Base-by-base conservation (phyloP, 805 yeast species). In the Yamadazyma scolyti region DNA sequence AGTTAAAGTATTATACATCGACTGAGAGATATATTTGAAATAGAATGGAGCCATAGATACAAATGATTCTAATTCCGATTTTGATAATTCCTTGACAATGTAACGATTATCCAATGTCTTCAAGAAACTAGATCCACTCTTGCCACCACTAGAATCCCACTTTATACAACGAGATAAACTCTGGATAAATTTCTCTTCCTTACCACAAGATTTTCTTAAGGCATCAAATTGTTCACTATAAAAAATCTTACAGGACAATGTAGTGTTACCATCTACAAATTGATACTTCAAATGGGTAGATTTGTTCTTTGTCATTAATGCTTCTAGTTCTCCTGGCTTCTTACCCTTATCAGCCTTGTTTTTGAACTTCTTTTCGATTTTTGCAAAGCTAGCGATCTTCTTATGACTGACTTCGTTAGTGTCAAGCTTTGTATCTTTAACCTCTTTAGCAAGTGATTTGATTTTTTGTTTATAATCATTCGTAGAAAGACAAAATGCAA, bases 191-290 rank as follows among this genome's bases (percentile, higher is more conserved):
- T 73, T 73, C 4, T 74, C 81, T 35, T 77, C 77, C 34, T 79
- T 76, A 1, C 86, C 88, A 64, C 97, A 90, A 18, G 84, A 80
- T 35, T 77, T 71, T 34, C 98, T 67, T 46, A 93, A 79, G 0
- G 97, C 97, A 51, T 90, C 97, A 61, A 93, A 93, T 52, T 93
- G 97, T 48, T 90, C 97, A 5, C 96, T 84, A 65, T 82, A 93
- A 53, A 90, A 93, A 5, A 94, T 82, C 56, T 90, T 90, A 60
- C 99, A 93, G 4, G 96, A 83, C 44, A 93, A 68, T 11, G 75
- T 75, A 0, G 96, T 83, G 21, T 71, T 70, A 0, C 89, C 94
- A 52, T 89, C 96, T 44, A 82, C 82, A 54, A 87, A 87, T 52
- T 89, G 96, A 54, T 90, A 93, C 49, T 88, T 80, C 52, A 94